Evolutionary conservation across 2,329 filamentous ascomycete species (phyloP).

Genomic region (Stachybotrys elegans): DNA sequence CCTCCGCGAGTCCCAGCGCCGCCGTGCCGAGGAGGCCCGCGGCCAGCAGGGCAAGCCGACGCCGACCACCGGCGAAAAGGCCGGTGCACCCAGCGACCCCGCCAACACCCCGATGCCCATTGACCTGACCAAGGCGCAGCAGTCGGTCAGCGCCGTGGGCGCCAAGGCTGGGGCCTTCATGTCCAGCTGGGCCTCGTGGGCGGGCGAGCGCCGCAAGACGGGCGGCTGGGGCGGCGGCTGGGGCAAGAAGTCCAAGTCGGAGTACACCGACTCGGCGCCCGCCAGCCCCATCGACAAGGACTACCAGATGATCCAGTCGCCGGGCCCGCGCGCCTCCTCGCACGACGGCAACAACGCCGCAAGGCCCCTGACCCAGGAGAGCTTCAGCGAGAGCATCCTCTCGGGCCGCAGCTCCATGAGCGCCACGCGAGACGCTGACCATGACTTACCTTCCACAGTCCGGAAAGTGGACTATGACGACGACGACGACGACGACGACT

Average conservation of each 20-base stretch:
- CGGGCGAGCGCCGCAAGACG: slow-evolving; percentile 67
- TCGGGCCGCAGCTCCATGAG: slow-evolving; percentile 29
- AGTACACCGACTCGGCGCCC: slow-evolving; percentile 22
- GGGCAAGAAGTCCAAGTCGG: slow-evolving; percentile 26
- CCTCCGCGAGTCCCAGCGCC: slow-evolving; percentile 40
- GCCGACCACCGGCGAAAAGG: slow-evolving; percentile 5
- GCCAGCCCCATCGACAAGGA: slow-evolving; percentile 31
- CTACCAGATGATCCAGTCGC: slow-evolving; percentile 30
- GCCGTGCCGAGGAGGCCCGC: slow-evolving; percentile 34
- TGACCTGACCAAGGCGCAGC: slow-evolving; percentile 36
- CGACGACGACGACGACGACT: too few species aligned
- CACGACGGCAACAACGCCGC: slow-evolving; percentile 19
- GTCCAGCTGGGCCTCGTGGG: slow-evolving; percentile 65
- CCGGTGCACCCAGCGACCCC: slow-evolving; percentile 2
- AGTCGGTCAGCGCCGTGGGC: slow-evolving; percentile 43
- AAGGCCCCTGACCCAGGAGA: slow-evolving; percentile 33
- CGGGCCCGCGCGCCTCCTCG: slow-evolving; percentile 19
- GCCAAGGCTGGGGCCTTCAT: slow-evolving; percentile 59
- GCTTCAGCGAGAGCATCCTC: slow-evolving; percentile 40
- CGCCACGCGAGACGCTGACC: too few species aligned
- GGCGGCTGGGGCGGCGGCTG: slow-evolving; percentile 39
- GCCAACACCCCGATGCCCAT: slow-evolving; percentile 11
- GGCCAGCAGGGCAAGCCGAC: slow-evolving; percentile 11
- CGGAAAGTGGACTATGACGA: too few species aligned
- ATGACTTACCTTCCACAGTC: too few species aligned